Evolutionary conservation across 768 basidiomycete species (phyloP), one percentile per base, ranked within the genome.

Genomic region (Serendipita sp.): DNA sequence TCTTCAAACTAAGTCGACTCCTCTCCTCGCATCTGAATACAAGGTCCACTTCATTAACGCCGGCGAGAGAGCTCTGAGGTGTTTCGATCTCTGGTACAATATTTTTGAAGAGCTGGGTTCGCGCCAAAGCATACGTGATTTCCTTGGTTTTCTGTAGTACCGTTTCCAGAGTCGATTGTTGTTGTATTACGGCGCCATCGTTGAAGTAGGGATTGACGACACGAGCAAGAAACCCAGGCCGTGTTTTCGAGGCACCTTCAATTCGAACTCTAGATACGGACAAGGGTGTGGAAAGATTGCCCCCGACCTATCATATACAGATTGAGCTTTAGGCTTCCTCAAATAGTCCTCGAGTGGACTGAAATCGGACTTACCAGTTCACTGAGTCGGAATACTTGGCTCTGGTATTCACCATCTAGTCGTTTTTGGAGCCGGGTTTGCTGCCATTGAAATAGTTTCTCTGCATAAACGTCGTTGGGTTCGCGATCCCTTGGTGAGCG

Each of bases 221-320:
- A 63, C 80, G 86, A n/a, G 76, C 79, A 38, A 99, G 81, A 76
- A 97, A 97, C 0, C 88, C 82, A 35, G 81, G 75, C 15, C 93
- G 82, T 0, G 94, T 96, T 34, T 79, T 74, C 2, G 75, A 73
- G 1, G 90, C 85, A 64, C 92, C 92, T 68, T 88, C 83, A 13
- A 98, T 80, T 66, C 87, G 87, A 16, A 99, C 85, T 1, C 88
- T 78, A 13, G 85, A 81, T 58, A 99, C 79, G 45, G 80, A 78
- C 58, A 89, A 74, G 0, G 85, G 85, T 0, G 85, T 79, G 15
- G 84, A 76, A 56, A 89, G 74, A 69, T 87, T 92, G 18, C 75
- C 76, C 67, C 83, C 80, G 32, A 92, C 80, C 90, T 92, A 65
- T 16, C 32, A 48, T 34, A 37, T n/a, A 62, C 30, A 18, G 18